Conservation (phyloP, 1,284 basidiomycete species). For the Mrakiaceae sp. region DNA sequence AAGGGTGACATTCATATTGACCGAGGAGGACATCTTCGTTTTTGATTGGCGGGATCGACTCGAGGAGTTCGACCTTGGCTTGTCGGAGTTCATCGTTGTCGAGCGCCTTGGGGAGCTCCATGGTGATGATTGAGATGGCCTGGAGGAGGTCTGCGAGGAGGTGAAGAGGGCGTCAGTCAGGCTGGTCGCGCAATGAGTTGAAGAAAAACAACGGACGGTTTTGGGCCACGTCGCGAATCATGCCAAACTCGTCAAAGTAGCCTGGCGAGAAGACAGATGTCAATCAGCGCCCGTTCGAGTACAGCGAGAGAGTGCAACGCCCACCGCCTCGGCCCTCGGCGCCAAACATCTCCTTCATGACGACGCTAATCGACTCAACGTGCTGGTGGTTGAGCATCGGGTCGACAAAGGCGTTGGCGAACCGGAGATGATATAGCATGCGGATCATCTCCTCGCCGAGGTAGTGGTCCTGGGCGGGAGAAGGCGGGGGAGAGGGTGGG, state of each 20-base stretch:
- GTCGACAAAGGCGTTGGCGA: constrained; percentile 21
- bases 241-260: constrained; percentile 37
- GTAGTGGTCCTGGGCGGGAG: too few relatives aligned
- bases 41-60: constrained; percentile 27
- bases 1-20: constrained; percentile 24
- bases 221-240: constrained; percentile 35
- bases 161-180: neutral
- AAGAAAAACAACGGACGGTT: constrained; percentile 23
- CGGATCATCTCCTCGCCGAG: neutral
- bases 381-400: constrained; percentile 29
- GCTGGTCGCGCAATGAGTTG: constrained; percentile 30
- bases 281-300: neutral
- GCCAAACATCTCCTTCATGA: constrained; percentile 35
- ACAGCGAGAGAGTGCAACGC: neutral
- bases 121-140: constrained; percentile 24
- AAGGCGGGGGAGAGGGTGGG: too few relatives aligned
- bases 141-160: constrained; percentile 1
- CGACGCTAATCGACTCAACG: constrained; percentile 33
- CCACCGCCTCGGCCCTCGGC: constrained; percentile 30
- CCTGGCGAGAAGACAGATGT: constrained; percentile 17
- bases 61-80: constrained; percentile 32
- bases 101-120: constrained; percentile 31
- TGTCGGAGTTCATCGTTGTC: constrained; percentile 32
- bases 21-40: constrained; percentile 31
- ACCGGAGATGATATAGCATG: neutral